Evolutionary conservation across 768 basidiomycete genomes (phyloP).

Genomic region (Macrolepiota fuliginosa): DNA sequence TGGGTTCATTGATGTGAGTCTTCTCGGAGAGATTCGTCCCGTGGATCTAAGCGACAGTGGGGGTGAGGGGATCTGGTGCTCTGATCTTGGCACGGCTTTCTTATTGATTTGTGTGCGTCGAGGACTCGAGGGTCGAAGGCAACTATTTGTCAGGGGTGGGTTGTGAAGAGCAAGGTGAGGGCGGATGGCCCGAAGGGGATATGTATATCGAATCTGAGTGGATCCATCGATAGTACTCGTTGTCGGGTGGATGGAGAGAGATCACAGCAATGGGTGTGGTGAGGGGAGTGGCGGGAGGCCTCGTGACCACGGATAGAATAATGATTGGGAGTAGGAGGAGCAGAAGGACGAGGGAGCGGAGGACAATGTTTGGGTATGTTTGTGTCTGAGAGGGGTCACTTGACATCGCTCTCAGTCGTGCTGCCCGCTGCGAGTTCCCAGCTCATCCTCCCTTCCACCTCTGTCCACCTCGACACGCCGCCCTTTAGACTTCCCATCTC

Average conservation of each 20-base stretch:
- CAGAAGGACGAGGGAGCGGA: background rate
- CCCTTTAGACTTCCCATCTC: conserved; percentile 18
- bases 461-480: conserved; percentile 18
- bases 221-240: background rate
- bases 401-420: conserved; percentile 23
- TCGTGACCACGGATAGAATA: too few species aligned
- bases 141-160: too few species aligned
- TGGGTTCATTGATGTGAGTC: background rate
- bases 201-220: conserved; percentile 13
- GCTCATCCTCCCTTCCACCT: conserved; percentile 17
- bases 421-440: conserved; percentile 18
- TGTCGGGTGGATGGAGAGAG: background rate
- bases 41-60: background rate
- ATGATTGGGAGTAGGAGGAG: background rate
- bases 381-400: conserved; percentile 28
- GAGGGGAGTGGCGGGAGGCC: too few species aligned
- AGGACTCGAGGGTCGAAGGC: too few species aligned
- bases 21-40: conserved; percentile 4
- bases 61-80: background rate
- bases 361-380: conserved; percentile 27
- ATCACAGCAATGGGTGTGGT: too few species aligned
- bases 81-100: background rate
- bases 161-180: background rate
- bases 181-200: conserved; percentile 3
- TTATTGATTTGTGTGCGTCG: too few species aligned